Conservation (phyloP, 2,329 filamentous ascomycete species). For the Aspergillus tamarii region DNA sequence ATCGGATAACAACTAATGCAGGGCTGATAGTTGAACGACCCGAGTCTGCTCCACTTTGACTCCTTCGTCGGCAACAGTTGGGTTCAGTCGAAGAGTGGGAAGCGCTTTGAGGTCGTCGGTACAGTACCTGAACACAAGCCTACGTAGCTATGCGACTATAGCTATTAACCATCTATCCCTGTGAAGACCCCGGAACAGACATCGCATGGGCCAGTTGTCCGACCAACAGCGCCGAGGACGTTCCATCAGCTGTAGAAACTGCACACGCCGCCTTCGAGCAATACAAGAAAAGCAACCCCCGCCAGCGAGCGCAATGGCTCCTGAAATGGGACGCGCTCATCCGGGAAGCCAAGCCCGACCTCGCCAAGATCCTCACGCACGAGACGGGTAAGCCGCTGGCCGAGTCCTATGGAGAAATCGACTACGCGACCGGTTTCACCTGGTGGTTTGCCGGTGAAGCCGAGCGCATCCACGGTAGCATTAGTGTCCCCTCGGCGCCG, state of each 20-base stretch:
- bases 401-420: conserved; percentile 59
- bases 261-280: conserved; percentile 64
- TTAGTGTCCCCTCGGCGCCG: conserved; percentile 62
- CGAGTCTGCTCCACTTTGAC: conserved; percentile 53
- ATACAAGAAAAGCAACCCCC: conserved; percentile 64
- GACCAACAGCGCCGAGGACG: conserved; percentile 59
- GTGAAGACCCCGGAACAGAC: conserved; percentile 55
- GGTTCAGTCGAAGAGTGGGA: conserved; percentile 49
- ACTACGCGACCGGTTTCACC: conserved; percentile 58
- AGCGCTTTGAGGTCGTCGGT: conserved; percentile 56
- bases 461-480: conserved; percentile 64
- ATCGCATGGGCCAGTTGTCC: conserved; percentile 56
- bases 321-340: conserved; percentile 69
- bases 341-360: conserved; percentile 62
- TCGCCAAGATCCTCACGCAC: conserved; percentile 65
- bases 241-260: conserved; percentile 61
- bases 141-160: background rate
- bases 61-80: conserved; percentile 56
- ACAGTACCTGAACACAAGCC: background rate
- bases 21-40: conserved; percentile 48
- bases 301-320: conserved; percentile 64
- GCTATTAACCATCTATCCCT: conserved; percentile 6
- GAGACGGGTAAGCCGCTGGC: conserved; percentile 62
- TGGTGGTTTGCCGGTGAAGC: conserved; percentile 66
- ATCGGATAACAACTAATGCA: background rate